These are phyloP conservation scores for Mucor circinelloides DNA, from an alignment of 371 early-diverging fungal species.

Conservation along the genomic window DNA sequence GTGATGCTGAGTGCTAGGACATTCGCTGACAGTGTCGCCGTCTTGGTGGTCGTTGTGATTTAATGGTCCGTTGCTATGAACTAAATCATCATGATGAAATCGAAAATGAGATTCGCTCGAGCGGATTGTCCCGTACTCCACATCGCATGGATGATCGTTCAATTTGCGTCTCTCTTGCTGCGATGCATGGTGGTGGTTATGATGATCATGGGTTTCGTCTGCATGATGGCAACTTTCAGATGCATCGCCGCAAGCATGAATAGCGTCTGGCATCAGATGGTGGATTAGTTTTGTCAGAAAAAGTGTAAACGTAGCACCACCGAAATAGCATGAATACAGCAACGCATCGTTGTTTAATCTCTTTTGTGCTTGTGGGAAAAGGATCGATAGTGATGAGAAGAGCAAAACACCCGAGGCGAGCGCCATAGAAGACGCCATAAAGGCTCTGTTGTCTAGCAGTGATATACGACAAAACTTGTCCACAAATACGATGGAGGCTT, in stretches of 20 bases:
- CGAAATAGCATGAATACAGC: slow-evolving; percentile 38
- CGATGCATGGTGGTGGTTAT: neutral
- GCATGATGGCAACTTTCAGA: slow-evolving; percentile 18
- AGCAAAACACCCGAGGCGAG: slow-evolving; percentile 47
- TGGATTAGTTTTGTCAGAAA: slow-evolving; percentile 35
- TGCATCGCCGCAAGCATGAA: slow-evolving; percentile 43
- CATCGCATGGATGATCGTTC: slow-evolving; percentile 22
- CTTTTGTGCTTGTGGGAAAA: slow-evolving; percentile 41
- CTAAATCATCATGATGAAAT: slow-evolving; percentile 32
- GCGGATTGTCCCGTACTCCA: slow-evolving; percentile 32
- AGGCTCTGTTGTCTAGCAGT: slow-evolving; percentile 30
- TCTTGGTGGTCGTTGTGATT: neutral
- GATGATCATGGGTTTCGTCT: neutral
- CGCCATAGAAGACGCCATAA: slow-evolving; percentile 41
- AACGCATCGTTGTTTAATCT: slow-evolving; percentile 22
- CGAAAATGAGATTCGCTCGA: slow-evolving; percentile 41
- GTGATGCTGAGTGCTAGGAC: slow-evolving; percentile 14
- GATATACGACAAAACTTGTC: slow-evolving; percentile 17
- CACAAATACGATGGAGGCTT: slow-evolving; percentile 33
- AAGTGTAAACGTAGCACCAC: slow-evolving; percentile 36
- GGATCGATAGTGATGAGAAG: slow-evolving; percentile 37
- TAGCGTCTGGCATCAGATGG: slow-evolving; percentile 41
- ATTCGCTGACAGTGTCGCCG: neutral
- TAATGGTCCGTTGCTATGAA: neutral
- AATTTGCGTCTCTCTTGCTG: slow-evolving; percentile 15